Percentiles rank a stretch among this genome's conserved stretches.
Conservation (phyloP, 257 asterid species). For the Buddleja alternifolia region DNA sequence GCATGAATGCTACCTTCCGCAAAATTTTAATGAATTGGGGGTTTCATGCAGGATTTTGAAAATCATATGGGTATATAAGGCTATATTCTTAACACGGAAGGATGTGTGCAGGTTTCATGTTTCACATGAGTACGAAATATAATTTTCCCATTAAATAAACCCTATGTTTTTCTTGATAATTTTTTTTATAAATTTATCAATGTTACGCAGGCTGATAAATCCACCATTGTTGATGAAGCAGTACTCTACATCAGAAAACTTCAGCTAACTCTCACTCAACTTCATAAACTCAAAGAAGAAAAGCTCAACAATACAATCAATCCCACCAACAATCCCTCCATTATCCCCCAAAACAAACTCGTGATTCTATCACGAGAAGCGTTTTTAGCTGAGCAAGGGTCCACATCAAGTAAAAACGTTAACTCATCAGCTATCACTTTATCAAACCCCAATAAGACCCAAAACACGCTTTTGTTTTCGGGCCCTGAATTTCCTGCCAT, state of each 20-base stretch:
- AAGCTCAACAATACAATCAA: constrained; percentile 30
- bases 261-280: constrained; percentile 39
- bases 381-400: constrained; percentile 53
- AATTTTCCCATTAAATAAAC: too few relatives aligned
- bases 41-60: too few relatives aligned
- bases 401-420: constrained; percentile 26
- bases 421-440: constrained; percentile 23
- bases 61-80: too few relatives aligned
- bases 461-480: constrained; percentile 19
- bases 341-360: constrained; percentile 15
- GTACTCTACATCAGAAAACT: constrained; percentile 43
- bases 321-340: not conserved
- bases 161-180: not conserved
- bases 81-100: too few relatives aligned
- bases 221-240: constrained; percentile 73
- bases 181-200: not conserved
- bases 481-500: constrained; percentile 28
- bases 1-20: too few relatives aligned
- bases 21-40: too few relatives aligned
- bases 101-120: too few relatives aligned
- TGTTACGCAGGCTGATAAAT: constrained; percentile 62
- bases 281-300: constrained; percentile 54
- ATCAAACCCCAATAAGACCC: constrained; percentile 1
- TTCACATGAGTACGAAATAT: too few relatives aligned
- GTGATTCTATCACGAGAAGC: constrained; percentile 45